Percentiles rank a stretch among this genome's conserved stretches.
phyloP scores from a whole-genome alignment of 164 flowering plant species.

The Magnolia officinalis region DNA sequence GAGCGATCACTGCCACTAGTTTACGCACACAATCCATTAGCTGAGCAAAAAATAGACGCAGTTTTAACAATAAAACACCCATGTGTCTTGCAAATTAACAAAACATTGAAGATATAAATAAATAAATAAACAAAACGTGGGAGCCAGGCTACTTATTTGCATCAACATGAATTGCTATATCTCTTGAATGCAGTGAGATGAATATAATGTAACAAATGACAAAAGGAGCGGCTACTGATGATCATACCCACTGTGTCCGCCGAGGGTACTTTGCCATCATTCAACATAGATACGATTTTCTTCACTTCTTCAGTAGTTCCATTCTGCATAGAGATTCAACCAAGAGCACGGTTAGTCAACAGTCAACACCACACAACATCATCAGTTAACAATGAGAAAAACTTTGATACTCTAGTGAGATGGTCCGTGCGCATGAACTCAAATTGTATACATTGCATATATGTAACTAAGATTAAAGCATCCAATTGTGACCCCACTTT shows the following conservation, averaged over 20 bases:
- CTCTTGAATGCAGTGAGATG: background rate
- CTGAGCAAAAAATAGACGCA: too few relatives aligned
- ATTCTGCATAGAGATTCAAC: conserved; percentile 42
- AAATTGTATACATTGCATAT: too few relatives aligned
- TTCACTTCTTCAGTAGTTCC: conserved; percentile 83
- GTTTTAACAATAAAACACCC: too few relatives aligned
- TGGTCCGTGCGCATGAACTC: too few relatives aligned
- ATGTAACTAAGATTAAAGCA: too few relatives aligned
- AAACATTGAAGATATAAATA: too few relatives aligned
- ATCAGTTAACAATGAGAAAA: background rate
- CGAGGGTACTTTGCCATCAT: conserved; percentile 72
- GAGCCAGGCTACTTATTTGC: background rate
- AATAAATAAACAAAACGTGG: too few relatives aligned
- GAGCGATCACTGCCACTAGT: too few relatives aligned
- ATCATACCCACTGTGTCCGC: conserved; percentile 67
- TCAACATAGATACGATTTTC: conserved; percentile 61
- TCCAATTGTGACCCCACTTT: too few relatives aligned
- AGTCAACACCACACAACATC: background rate
- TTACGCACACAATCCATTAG: too few relatives aligned
- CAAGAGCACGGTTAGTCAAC: background rate
- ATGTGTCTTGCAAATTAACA: too few relatives aligned
- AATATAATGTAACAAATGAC: background rate
- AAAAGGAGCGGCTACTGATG: background rate
- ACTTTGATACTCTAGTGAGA: too few relatives aligned
- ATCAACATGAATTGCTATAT: background rate